Evolutionary conservation across 2,329 filamentous ascomycete species (phyloP).

Genomic region (Trichophyton verrucosum): DNA sequence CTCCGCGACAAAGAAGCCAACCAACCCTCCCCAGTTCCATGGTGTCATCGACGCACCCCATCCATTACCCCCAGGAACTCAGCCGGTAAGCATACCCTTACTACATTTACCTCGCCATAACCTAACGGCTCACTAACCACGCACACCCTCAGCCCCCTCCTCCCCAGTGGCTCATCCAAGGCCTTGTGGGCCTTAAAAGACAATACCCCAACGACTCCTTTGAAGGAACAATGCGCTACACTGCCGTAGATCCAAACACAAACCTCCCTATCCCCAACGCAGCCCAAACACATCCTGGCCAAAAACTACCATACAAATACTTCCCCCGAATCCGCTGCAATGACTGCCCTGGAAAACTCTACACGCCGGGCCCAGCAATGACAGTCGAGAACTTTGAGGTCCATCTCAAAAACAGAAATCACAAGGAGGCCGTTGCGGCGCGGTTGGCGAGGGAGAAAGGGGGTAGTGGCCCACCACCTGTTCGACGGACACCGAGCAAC

Average conservation of each 20-base stretch:
- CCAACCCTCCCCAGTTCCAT: slow-evolving; percentile 26
- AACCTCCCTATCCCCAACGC: slow-evolving; percentile 49
- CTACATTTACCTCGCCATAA: not conserved
- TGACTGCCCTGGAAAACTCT: slow-evolving; percentile 87
- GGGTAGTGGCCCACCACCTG: not conserved
- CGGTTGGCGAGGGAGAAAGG: not conserved
- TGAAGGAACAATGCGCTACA: slow-evolving; percentile 84
- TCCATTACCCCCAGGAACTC: slow-evolving; percentile 30
- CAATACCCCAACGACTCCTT: slow-evolving; percentile 71
- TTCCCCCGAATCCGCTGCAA: slow-evolving; percentile 80
- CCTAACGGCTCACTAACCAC: slow-evolving; percentile 8
- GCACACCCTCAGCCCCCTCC: slow-evolving; percentile 53
- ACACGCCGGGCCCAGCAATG: slow-evolving; percentile 75
- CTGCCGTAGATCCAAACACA: slow-evolving; percentile 61
- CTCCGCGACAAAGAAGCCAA: slow-evolving; percentile 19
- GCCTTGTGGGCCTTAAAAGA: slow-evolving; percentile 58
- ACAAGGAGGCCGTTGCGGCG: slow-evolving; percentile 54
- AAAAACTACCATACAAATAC: slow-evolving; percentile 63
- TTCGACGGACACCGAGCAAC: not conserved
- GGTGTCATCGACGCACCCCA: slow-evolving; percentile 36
- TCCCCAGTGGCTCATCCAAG: slow-evolving; percentile 69
- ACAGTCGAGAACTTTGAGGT: slow-evolving; percentile 87
- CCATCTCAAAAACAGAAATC: slow-evolving; percentile 73
- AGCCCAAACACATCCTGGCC: slow-evolving; percentile 41
- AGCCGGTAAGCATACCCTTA: slow-evolving; percentile 29